Base-by-base conservation (phyloP, 2,329 filamentous ascomycete species). In the Aspergillus fumigatus region DNA sequence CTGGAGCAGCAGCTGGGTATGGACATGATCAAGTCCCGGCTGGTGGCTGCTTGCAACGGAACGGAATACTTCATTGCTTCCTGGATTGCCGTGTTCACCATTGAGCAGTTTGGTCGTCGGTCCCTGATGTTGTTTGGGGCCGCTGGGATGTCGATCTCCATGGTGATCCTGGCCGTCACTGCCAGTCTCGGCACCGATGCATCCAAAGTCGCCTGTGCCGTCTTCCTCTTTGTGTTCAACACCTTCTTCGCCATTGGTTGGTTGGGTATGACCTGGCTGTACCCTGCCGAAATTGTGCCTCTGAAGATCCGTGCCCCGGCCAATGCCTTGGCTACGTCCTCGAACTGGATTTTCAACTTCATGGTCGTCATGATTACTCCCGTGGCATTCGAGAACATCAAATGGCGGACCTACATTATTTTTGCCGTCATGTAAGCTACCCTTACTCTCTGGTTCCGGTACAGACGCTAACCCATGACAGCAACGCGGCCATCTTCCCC, bases 61-160 rank as follows among this genome's bases (percentile, higher is more conserved):
- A 82, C 79, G 0, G 79, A 81, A 57, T 82, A 82, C 65, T 82
- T 82, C 61, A 52, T 80, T 25, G 79, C 79, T 1, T 81, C 79
- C 1, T 76, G 75, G 68, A 67, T 82, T 25, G 75, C 79, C 2
- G 74, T 82, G 32, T 80, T 80, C 59, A 75, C 77, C 10, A 77
- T 82, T 56, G 79, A 82, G 62, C 75, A 73, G 51, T 70, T 80
- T 52, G 79, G 79, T 14, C 76, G 88, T 27, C 81, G 88, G 19
- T 82, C 83, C 66, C 80, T 91, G 58, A 90, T 92, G 86, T 73
- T 91, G 19, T 83, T 89, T 60, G 88, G 88, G 53, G 84, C 84
- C 0, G 74, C 82, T 35, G 85, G 85, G 0, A 85, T 87, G 76
- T 84, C 84, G 40, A 67, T 80, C 1, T 84, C 83, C 52, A 90